Conservation (phyloP, 2,329 filamentous ascomycete genomes). For the Ceratocystis destructans region DNA sequence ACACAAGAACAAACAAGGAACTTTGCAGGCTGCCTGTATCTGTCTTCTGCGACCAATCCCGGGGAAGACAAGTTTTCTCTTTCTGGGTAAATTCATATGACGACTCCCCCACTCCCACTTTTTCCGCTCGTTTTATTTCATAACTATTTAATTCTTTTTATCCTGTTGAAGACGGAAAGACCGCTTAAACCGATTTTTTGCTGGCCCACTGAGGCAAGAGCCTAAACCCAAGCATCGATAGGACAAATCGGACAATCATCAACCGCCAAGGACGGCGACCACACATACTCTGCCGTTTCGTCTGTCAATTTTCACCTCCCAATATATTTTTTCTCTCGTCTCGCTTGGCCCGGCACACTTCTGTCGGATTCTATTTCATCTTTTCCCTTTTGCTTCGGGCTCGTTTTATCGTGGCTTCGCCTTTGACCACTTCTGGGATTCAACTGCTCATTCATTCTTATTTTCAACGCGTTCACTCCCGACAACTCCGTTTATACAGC, state of each 20-base stretch:
- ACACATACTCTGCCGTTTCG: not conserved
- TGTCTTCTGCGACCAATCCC: not conserved
- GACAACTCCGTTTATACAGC: no score
- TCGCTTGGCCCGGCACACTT: not conserved
- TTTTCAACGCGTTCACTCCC: not conserved
- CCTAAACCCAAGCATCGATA: not conserved
- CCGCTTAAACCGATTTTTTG: not conserved
- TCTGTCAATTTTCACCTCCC: not conserved
- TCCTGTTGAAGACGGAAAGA: not conserved
- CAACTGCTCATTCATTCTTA: not conserved
- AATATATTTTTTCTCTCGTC: not conserved
- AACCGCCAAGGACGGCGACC: not conserved
- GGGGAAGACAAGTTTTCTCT: not conserved
- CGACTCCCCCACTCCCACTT: not conserved
- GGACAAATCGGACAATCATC: not conserved
- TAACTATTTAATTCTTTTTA: not conserved
- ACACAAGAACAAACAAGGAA: not conserved
- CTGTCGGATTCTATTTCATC: not conserved
- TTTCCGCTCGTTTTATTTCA: not conserved
- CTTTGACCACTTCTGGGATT: not conserved
- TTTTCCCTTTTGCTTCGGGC: not conserved
- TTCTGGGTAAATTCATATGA: conserved; percentile 3
- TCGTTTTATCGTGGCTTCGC: not conserved
- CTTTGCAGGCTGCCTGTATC: not conserved
- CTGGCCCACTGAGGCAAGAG: not conserved